Base-by-base conservation (phyloP, 148 eudicot genomes). In the Vaccinium corymbosum region DNA sequence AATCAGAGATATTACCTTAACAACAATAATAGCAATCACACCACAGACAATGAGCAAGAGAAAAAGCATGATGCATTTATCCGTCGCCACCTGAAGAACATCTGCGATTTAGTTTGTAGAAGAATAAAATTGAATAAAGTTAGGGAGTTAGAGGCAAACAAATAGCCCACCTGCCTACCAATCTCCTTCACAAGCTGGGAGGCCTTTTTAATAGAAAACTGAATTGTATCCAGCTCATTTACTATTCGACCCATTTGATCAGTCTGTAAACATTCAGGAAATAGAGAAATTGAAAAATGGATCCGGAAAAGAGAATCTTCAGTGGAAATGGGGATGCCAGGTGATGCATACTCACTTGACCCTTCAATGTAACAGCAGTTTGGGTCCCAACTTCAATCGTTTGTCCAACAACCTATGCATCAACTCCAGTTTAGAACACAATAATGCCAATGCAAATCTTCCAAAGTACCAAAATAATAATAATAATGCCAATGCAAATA, bases 181-280 rank as follows among this genome's bases (percentile, higher is more conserved):
- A 97, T 97, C 91, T 97, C 98, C 89, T 92, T 97, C 78, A 97
- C 99, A 85, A 97, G 93, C 86, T 97, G 96, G 78, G 98, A 92
- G 25, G 99, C 99, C 89, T 94, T 97, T 88, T 97, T 97, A 72
- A 97, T 86, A 61, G 99, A 97, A 87, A 97, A 97, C 81, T 97
- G 93, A 88, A 97, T 94, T 52, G 98, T 95, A 86, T 97, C 99
- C 83, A 97, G 89, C 84, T 97, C 98, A 87, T 97, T 94, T 72
- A 94, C 98, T 82, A 97, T 89, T 74, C 98, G 93, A 53, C 96
- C 98, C 99, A 97, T 95, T 90, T 97, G 98, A 9, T 97, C 98
- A 79, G 99, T 97, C 98, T 95, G 92, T 76, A 87, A 19, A 84
- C 79, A 82, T 17, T 17, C 59, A 74, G 14, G 52, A 68, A 12